phyloP scores from a whole-genome alignment of 306 rosid species.

The Casuarina equisetifolia region DNA sequence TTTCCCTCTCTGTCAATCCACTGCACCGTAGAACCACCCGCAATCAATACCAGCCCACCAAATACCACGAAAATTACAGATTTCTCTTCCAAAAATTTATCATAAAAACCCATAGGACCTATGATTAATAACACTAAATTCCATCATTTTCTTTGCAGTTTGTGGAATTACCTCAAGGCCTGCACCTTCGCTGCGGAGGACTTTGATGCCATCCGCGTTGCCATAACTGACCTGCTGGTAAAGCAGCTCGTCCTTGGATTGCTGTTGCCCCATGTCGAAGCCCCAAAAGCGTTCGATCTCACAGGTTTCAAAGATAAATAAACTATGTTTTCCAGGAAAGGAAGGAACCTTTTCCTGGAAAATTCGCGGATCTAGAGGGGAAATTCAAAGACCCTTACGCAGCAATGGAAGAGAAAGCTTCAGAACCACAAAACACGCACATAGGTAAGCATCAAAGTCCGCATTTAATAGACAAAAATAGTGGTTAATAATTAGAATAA shows the following conservation, averaged over 20 bases:
- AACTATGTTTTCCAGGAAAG: neutral
- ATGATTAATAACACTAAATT: neutral
- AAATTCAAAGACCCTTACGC: neutral
- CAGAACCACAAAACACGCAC: neutral
- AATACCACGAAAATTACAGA: neutral
- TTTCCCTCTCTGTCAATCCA: slow-evolving; percentile 76
- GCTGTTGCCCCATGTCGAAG: slow-evolving; percentile 74
- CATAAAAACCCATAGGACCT: neutral
- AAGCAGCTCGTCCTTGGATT: slow-evolving; percentile 76
- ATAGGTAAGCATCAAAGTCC: neutral
- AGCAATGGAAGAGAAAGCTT: neutral
- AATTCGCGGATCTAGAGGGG: neutral
- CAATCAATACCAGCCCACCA: slow-evolving; percentile 25
- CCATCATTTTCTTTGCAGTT: neutral
- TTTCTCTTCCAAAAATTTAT: neutral
- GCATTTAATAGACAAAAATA: neutral
- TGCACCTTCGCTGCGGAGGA: slow-evolving; percentile 79
- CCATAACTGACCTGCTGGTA: slow-evolving; percentile 83
- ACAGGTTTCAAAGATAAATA: neutral
- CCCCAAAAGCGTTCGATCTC: neutral
- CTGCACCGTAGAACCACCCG: slow-evolving; percentile 42
- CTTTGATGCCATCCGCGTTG: slow-evolving; percentile 70
- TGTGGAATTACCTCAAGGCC: slow-evolving; percentile 68
- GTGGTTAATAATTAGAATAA: neutral
- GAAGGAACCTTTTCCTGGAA: neutral